A percentile compares a stretch with the other conserved stretches of the same genome.
These are phyloP conservation scores for Reutealis trisperma DNA, from an alignment of 345 rosid species.

Conservation along the genomic window DNA sequence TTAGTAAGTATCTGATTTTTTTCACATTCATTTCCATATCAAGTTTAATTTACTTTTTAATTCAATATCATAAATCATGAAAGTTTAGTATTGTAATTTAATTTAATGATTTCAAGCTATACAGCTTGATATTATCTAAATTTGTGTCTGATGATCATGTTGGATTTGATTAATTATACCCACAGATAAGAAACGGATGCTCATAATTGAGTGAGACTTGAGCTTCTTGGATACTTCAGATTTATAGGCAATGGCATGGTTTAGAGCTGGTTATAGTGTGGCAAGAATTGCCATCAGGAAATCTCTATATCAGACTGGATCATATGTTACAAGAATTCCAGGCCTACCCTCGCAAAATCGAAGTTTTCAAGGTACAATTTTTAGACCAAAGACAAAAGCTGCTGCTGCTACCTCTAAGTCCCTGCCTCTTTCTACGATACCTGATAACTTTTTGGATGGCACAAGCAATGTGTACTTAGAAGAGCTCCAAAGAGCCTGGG, in stretches of 20 bases:
- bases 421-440: slow-evolving; percentile 66
- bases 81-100: not conserved
- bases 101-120: not conserved
- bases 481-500: slow-evolving; percentile 82
- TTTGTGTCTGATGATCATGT: no score
- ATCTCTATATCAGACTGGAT: slow-evolving; percentile 50
- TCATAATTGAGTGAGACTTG: not conserved
- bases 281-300: slow-evolving; percentile 66
- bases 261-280: slow-evolving; percentile 56
- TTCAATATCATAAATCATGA: not conserved
- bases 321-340: slow-evolving; percentile 43
- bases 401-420: slow-evolving; percentile 61
- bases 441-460: slow-evolving; percentile 78
- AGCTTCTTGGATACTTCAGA: slow-evolving; percentile 1
- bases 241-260: slow-evolving; percentile 55
- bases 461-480: slow-evolving; percentile 79
- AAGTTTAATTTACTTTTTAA: not conserved
- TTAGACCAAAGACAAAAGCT: slow-evolving; percentile 51
- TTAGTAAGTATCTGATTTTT: not conserved
- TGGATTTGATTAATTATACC: not conserved
- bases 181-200: not conserved
- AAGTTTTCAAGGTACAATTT: slow-evolving; percentile 48
- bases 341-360: slow-evolving; percentile 40
- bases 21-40: not conserved
- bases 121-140: not conserved